Conservation (phyloP, 1,284 basidiomycete genomes). For the Moesziomyces antarcticus region DNA sequence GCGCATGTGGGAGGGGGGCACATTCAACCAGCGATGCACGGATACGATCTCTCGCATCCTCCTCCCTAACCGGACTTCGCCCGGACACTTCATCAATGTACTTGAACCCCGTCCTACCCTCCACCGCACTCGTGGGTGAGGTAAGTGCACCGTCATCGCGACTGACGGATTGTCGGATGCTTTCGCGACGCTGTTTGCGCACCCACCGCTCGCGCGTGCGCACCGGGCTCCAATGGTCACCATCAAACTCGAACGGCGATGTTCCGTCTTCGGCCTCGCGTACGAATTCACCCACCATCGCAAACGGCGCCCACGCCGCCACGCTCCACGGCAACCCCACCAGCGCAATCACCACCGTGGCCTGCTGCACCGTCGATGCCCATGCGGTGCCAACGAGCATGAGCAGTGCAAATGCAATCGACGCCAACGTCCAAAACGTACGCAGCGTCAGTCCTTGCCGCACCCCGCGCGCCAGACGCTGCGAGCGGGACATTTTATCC, state of each 20-base stretch:
- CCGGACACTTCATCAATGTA: slow-evolving; percentile 17
- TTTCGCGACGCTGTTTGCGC: slow-evolving; percentile 13
- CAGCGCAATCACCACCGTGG: slow-evolving; percentile 55
- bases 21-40: slow-evolving; percentile 45
- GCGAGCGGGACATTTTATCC: slow-evolving; percentile 17
- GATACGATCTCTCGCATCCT: slow-evolving; percentile 24
- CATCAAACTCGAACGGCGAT: slow-evolving; percentile 47
- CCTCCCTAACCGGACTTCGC: slow-evolving; percentile 1
- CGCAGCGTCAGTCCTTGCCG: slow-evolving; percentile 46
- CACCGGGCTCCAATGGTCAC: slow-evolving; percentile 44
- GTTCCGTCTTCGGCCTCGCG: slow-evolving; percentile 57
- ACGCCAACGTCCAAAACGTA: slow-evolving; percentile 59
- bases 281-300: slow-evolving; percentile 63
- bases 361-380: slow-evolving; percentile 35
- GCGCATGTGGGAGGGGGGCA: slow-evolving; percentile 22
- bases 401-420: slow-evolving; percentile 37
- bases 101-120: slow-evolving; percentile 10
- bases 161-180: slow-evolving; percentile 1
- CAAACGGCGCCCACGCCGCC: slow-evolving; percentile 65
- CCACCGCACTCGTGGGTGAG: not conserved
- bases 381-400: slow-evolving; percentile 52
- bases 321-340: slow-evolving; percentile 66
- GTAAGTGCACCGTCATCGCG: not conserved
- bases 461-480: slow-evolving; percentile 22
- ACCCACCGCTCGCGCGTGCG: slow-evolving; percentile 16